Evolutionary conservation across 148 eudicot genomes (phyloP).

Genomic region (Camellia granthamiana): DNA sequence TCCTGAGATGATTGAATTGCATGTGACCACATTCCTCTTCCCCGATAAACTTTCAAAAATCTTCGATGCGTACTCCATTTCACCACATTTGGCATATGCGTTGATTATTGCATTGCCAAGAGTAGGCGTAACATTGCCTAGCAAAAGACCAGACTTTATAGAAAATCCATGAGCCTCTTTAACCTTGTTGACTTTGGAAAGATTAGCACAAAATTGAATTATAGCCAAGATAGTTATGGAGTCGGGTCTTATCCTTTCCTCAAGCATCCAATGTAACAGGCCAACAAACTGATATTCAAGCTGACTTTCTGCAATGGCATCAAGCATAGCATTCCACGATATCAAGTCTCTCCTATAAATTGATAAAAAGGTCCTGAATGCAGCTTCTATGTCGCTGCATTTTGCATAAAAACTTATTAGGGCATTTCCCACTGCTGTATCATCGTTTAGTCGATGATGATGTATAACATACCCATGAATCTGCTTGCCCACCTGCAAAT

Average conservation of each 20-base stretch:
- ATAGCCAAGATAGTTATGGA: slow-evolving; percentile 51
- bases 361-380: slow-evolving; percentile 41
- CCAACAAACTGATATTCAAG: slow-evolving; percentile 29
- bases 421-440: slow-evolving; percentile 52
- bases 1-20: slow-evolving; percentile 38
- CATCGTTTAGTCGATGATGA: slow-evolving; percentile 29
- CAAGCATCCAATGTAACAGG: slow-evolving; percentile 44
- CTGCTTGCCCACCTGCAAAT: slow-evolving; percentile 50
- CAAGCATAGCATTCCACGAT: slow-evolving; percentile 74
- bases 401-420: slow-evolving; percentile 57
- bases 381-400: slow-evolving; percentile 41
- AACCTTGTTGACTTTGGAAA: slow-evolving; percentile 37
- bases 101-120: slow-evolving; percentile 55
- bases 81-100: slow-evolving; percentile 67
- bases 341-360: slow-evolving; percentile 50
- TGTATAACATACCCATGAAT: slow-evolving; percentile 58
- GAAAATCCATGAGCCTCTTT: slow-evolving; percentile 68
- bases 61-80: slow-evolving; percentile 49
- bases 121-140: slow-evolving; percentile 31
- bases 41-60: slow-evolving; percentile 40
- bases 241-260: slow-evolving; percentile 51
- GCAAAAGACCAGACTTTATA: slow-evolving; percentile 36
- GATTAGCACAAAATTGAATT: slow-evolving; percentile 45
- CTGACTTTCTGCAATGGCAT: slow-evolving; percentile 41
- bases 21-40: slow-evolving; percentile 29